Evolutionary conservation across 2,329 filamentous ascomycete genomes (phyloP), one percentile per base, ranked within the genome.

Genomic region (Alternaria tenuissima): DNA sequence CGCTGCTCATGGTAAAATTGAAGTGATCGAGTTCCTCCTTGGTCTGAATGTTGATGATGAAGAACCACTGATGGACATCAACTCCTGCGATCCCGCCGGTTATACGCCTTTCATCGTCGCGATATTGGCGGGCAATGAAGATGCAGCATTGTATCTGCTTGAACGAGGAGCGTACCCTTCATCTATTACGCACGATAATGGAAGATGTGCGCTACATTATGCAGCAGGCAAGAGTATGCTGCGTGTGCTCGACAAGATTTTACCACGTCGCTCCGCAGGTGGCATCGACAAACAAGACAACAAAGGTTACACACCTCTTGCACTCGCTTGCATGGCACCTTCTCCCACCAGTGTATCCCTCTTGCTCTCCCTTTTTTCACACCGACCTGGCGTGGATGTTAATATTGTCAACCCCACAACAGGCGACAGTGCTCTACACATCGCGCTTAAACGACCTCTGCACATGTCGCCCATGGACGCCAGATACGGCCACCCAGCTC

Each of bases 51-150:
- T 38, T 3, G 47, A 30, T 4, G 30, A 51, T 2, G 20, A 38
- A 6, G 18, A 24, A 22, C 28, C 52, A 4, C 49, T 64, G 4
- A 53, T 36, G 12, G 32, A 65, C 36, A 59, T 71, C 26, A 59
- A 72, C 11, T 39, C 30, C 4, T 24, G 52, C n/a, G 62, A 57
- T 22, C 30, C 36, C 9, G 57, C 62, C 11, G 62, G 60, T 9
- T 57, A 58, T 43, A 67, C 67, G 2, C 65, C 69, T 18, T 58
- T 72, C n/a, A 59, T 64, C 7, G 64, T 48, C 12, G 66, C 69
- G 7, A 34, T 69, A 43, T 59, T 36, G 3, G 52, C 54, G 6
- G 57, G 52, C 4, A 46, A 65, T 18, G 64, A 69, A 38, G 52
- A 52, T 0, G 49, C 60, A 7, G 63, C 68, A 3, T 11, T 69